These are phyloP conservation scores for Ganoderma leucocontextum DNA, from an alignment of 1,284 basidiomycete genomes.

Conservation along the genomic window DNA sequence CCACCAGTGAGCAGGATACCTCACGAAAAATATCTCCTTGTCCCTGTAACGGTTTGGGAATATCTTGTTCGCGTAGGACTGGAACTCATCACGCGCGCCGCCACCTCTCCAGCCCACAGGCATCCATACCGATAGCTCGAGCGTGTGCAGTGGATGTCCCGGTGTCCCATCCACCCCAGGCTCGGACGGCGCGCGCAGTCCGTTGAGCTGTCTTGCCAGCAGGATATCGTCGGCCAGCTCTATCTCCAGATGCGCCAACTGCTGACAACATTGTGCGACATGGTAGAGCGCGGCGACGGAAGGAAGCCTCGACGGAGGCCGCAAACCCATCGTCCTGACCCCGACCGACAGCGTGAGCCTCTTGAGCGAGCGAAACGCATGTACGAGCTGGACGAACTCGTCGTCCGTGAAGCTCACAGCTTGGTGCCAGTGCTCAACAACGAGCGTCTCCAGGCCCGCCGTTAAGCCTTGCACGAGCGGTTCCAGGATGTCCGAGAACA, in stretches of 20 bases:
- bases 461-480: not conserved
- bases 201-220: not conserved
- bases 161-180: not conserved
- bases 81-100: not conserved
- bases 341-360: not conserved
- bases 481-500: not conserved
- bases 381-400: not conserved
- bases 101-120: not conserved
- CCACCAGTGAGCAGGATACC: not conserved
- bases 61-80: not conserved
- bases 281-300: not conserved
- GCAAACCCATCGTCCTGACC: not conserved
- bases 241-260: not conserved
- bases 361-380: not conserved
- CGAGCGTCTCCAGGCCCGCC: not conserved
- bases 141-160: not conserved
- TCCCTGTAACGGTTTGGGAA: not conserved
- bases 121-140: not conserved
- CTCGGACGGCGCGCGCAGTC: not conserved
- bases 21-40: constrained; percentile 1
- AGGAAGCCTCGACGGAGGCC: not conserved
- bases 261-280: not conserved
- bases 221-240: not conserved
- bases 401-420: not conserved
- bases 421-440: not conserved